A percentile compares a stretch with the other conserved stretches of the same genome.
Evolutionary conservation across 2,329 filamentous ascomycete genomes (phyloP).

Genomic region (Aspergillus fructus): DNA sequence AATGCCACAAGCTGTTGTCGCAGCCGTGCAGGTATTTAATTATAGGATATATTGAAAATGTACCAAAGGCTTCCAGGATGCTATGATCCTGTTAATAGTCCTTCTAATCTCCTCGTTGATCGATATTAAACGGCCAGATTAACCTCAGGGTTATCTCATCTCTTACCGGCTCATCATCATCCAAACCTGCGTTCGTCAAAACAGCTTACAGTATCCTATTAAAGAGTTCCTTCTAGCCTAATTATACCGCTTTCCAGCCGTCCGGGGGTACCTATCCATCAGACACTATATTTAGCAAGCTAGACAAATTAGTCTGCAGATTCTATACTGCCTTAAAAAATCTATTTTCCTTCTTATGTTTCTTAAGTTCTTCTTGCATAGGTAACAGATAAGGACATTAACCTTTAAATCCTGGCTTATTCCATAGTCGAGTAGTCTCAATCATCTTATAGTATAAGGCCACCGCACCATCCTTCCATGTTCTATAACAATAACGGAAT

Average conservation of each 20-base stretch:
- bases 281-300: conserved; percentile 30
- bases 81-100: neutral
- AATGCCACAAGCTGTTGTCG: too few species aligned
- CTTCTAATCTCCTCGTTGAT: neutral
- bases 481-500: conserved; percentile 42
- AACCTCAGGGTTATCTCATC: conserved; percentile 31
- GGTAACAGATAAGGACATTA: conserved; percentile 34
- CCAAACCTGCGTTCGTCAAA: conserved; percentile 25
- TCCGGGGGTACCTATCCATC: conserved; percentile 39
- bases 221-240: conserved; percentile 31
- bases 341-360: conserved; percentile 33
- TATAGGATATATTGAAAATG: too few species aligned
- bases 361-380: conserved; percentile 23
- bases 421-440: conserved; percentile 37
- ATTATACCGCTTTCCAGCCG: conserved; percentile 32
- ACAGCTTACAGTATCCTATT: conserved; percentile 32
- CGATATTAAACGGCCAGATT: conserved; percentile 38
- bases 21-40: too few species aligned
- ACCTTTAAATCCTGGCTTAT: conserved; percentile 38
- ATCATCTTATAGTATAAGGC: conserved; percentile 44
- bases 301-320: conserved; percentile 27
- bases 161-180: conserved; percentile 36
- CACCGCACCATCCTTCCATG: conserved; percentile 43
- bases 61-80: neutral
- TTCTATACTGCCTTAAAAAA: conserved; percentile 34